Evolutionary conservation across 1,139 yeast species (phyloP).

Genomic region (Arxiozyma telluris): DNA sequence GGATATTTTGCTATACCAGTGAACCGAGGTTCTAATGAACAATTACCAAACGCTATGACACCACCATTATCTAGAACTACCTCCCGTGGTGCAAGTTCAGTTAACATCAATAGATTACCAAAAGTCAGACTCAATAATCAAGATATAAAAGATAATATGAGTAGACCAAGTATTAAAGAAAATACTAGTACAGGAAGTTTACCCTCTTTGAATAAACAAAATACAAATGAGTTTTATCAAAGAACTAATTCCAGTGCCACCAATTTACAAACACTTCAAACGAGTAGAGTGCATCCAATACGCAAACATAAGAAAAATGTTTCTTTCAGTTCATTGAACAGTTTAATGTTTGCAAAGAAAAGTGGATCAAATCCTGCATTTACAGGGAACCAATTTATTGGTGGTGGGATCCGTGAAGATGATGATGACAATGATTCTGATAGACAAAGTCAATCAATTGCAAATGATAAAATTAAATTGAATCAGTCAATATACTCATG

Average conservation of each 20-base stretch:
- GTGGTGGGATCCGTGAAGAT: slow-evolving; percentile 25
- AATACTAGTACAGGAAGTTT: slow-evolving; percentile 16
- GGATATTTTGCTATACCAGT: slow-evolving; percentile 32
- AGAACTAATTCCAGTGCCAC: slow-evolving; percentile 16
- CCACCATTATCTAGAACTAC: slow-evolving; percentile 10
- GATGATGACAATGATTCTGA: slow-evolving; percentile 17
- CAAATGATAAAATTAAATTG: slow-evolving; percentile 17
- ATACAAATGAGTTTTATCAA: slow-evolving; percentile 6
- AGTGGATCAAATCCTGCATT: slow-evolving; percentile 10
- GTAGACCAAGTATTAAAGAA: slow-evolving; percentile 10
- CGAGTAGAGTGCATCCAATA: slow-evolving; percentile 21
- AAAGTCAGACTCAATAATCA: slow-evolving; percentile 21
- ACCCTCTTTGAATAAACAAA: slow-evolving; percentile 9
- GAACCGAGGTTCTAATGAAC: slow-evolving; percentile 6
- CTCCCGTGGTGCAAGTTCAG: slow-evolving; percentile 10
- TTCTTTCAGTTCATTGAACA: slow-evolving; percentile 32
- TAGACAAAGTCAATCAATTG: neutral
- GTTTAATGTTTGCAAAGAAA: slow-evolving; percentile 28
- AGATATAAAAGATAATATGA: slow-evolving; percentile 11
- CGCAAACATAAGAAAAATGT: slow-evolving; percentile 30
- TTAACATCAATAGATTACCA: slow-evolving; percentile 12
- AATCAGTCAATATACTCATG: slow-evolving; percentile 25
- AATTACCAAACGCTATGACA: slow-evolving; percentile 1
- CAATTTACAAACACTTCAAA: slow-evolving; percentile 12
- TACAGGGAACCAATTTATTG: slow-evolving; percentile 14